These are phyloP conservation scores for Secale cereale DNA, from an alignment of 176 grass and related monocot genomes.

Conservation along the genomic window DNA sequence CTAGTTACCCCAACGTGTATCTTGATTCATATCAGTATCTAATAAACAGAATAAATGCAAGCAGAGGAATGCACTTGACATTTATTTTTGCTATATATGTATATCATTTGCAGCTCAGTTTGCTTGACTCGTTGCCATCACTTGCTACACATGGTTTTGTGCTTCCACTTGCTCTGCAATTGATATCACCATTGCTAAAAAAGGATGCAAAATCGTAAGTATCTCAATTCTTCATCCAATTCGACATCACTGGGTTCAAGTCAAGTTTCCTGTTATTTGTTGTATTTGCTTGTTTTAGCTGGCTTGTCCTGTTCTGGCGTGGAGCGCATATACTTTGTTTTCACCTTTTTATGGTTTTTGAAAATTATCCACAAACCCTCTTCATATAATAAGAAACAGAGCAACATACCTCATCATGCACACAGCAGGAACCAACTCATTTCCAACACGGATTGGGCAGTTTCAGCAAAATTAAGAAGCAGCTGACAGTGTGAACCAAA, in stretches of 20 bases:
- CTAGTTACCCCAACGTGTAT: neutral
- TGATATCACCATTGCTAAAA: constrained; percentile 76
- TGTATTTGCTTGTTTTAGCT: constrained; percentile 25
- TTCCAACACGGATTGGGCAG: neutral
- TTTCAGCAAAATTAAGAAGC: constrained; percentile 13
- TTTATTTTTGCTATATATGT: constrained; percentile 17
- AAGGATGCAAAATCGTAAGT: constrained; percentile 66
- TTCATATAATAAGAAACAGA: constrained; percentile 2
- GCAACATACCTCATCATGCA: neutral
- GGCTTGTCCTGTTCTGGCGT: constrained; percentile 1
- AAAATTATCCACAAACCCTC: neutral
- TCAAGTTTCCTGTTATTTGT: constrained; percentile 19
- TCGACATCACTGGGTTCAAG: neutral
- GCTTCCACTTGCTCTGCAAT: constrained; percentile 78
- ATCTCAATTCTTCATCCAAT: neutral
- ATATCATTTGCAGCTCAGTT: constrained; percentile 60
- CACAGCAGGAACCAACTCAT: neutral
- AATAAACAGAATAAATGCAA: neutral
- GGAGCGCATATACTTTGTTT: neutral
- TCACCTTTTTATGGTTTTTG: neutral
- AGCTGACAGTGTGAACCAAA: neutral
- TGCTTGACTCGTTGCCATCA: constrained; percentile 79
- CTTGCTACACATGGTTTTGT: constrained; percentile 72
- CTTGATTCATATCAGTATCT: neutral
- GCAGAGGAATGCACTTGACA: constrained; percentile 7